A percentile compares a stretch with the other conserved stretches of the same genome.
These are phyloP conservation scores for Acacia concinna DNA, from an alignment of 331 rosid genomes.

Conservation along the genomic window DNA sequence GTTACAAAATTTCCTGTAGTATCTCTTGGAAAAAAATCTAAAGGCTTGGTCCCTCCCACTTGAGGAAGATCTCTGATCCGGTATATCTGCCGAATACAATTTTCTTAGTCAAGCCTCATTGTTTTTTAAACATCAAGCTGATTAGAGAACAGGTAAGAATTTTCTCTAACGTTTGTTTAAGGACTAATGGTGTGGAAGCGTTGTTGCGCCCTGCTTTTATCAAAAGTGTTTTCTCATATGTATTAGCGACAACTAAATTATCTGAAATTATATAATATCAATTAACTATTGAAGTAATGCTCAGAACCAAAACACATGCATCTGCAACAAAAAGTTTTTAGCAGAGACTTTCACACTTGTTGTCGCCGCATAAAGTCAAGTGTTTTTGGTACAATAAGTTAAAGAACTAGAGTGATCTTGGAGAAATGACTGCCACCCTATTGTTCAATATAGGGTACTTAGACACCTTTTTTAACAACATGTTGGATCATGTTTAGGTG, in stretches of 20 bases:
- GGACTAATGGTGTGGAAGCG: neutral
- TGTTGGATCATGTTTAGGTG: no score
- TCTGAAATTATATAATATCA: neutral
- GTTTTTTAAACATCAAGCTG: slow-evolving; percentile 21
- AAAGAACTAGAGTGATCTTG: no score
- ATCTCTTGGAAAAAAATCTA: slow-evolving; percentile 54
- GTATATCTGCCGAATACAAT: slow-evolving; percentile 64
- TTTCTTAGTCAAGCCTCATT: slow-evolving; percentile 28
- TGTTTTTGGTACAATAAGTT: no score
- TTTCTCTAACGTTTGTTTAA: neutral
- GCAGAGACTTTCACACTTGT: no score
- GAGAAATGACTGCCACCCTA: no score
- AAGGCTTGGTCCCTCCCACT: slow-evolving; percentile 63
- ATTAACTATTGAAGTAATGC: no score
- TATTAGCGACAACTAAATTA: neutral
- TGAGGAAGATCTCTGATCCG: slow-evolving; percentile 67
- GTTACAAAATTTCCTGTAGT: no score
- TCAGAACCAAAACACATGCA: no score
- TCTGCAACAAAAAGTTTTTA: no score
- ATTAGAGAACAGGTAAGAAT: neutral
- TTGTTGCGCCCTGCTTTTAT: neutral
- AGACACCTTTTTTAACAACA: no score
- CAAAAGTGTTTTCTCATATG: neutral
- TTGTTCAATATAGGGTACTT: no score
- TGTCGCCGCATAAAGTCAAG: no score